Percentiles rank a stretch among this genome's conserved stretches.
Conservation (phyloP, 805 yeast genomes). For the Pichia occidentalis region DNA sequence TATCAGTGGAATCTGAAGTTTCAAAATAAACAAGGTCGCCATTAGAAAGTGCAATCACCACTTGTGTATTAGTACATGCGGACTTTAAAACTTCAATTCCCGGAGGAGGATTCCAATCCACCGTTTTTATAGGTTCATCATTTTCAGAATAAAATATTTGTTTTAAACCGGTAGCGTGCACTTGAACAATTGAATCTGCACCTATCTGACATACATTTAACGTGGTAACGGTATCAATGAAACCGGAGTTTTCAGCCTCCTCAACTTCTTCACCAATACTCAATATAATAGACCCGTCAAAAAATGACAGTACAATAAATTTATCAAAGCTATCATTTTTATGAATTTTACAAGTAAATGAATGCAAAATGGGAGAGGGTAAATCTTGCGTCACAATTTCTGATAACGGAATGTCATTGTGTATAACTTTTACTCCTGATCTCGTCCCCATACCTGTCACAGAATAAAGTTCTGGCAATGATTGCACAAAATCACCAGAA, state of each 20-base stretch:
- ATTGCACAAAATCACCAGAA: constrained; percentile 27
- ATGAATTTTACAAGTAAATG: constrained; percentile 56
- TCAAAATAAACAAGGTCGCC: constrained; percentile 80
- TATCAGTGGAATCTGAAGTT: constrained; percentile 49
- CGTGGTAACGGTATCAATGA: constrained; percentile 53
- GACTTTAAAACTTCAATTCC: constrained; percentile 61
- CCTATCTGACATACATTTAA: constrained; percentile 68
- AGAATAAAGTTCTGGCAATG: constrained; percentile 36
- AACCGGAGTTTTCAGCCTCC: constrained; percentile 55
- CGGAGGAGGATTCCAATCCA: constrained; percentile 80
- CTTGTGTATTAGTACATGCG: constrained; percentile 58
- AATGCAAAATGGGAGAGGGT: constrained; percentile 54
- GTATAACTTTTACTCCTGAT: constrained; percentile 42
- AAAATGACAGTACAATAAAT: constrained; percentile 58
- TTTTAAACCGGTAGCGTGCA: constrained; percentile 63
- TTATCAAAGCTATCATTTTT: constrained; percentile 45
- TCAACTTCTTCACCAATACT: constrained; percentile 76
- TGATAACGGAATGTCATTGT: constrained; percentile 53
- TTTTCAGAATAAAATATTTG: constrained; percentile 37
- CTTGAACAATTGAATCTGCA: constrained; percentile 54
- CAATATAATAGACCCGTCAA: constrained; percentile 64
- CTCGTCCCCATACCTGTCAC: constrained; percentile 39
- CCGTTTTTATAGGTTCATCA: constrained; percentile 27
- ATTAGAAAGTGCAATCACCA: constrained; percentile 65
- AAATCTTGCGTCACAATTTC: constrained; percentile 70